Percentiles rank a stretch among this genome's conserved stretches.
phyloP scores from a whole-genome alignment of 345 rosid species.

The Angophora floribunda region DNA sequence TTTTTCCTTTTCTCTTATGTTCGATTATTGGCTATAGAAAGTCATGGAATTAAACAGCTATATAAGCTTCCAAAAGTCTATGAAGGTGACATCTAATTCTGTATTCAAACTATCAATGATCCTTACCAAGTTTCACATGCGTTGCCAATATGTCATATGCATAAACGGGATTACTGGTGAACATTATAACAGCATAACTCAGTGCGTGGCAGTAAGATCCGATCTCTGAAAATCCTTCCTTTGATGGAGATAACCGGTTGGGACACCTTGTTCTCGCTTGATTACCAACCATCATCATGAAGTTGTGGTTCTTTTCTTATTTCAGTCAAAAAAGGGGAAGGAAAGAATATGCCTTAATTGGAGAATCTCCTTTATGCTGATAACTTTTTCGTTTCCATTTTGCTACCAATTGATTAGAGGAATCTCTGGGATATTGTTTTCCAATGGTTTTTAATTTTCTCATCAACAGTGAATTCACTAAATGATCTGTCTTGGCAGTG shows the following conservation, averaged over 20 bases:
- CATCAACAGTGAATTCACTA: background rate
- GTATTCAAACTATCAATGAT: background rate
- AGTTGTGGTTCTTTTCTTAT: background rate
- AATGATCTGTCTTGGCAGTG: constrained; percentile 16
- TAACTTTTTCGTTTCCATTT: background rate
- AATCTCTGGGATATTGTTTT: background rate
- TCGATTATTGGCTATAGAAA: background rate
- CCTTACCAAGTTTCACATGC: background rate
- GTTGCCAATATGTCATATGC: background rate
- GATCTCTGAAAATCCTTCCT: background rate
- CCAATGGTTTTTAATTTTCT: background rate
- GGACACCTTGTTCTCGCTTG: background rate
- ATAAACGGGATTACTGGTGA: background rate
- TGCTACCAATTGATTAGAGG: background rate
- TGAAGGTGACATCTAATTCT: background rate
- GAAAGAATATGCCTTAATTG: background rate
- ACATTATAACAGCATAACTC: background rate
- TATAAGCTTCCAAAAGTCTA: background rate
- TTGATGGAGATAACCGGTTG: background rate
- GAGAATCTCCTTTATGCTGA: background rate
- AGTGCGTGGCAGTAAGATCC: background rate
- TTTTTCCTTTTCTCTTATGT: background rate
- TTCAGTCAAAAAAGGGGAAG: background rate
- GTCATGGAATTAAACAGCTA: background rate
- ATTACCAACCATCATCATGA: background rate